Percentiles rank a stretch among this genome's conserved stretches.
Evolutionary conservation across 495 filamentous ascomycete species (phyloP).

Genomic region (Trypethelium eluteriae): DNA sequence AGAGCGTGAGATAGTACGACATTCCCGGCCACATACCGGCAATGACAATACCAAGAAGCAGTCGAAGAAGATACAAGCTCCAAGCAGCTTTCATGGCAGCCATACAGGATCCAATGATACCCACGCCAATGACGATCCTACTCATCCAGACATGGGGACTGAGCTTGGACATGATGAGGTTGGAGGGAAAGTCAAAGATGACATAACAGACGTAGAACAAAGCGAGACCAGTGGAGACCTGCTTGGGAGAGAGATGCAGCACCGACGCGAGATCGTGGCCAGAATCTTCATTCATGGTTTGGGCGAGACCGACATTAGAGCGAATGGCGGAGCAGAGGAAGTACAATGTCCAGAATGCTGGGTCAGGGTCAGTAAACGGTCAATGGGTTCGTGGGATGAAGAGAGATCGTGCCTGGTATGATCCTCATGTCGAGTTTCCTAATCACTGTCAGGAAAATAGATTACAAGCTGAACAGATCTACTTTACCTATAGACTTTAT

Average conservation of each 20-base stretch:
- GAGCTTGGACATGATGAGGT: conserved; percentile 77
- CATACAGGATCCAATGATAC: conserved; percentile 74
- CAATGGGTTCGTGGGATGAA: neutral
- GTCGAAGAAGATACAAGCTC: conserved; percentile 81
- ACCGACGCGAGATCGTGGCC: conserved; percentile 62
- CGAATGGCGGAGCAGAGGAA: conserved; percentile 87
- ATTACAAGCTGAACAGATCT: neutral
- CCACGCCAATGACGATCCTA: conserved; percentile 80
- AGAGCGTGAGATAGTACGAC: conserved; percentile 86
- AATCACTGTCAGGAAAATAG: neutral
- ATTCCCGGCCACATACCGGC: conserved; percentile 95
- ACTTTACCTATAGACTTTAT: neutral
- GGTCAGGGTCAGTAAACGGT: neutral
- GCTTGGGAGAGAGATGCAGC: conserved; percentile 57
- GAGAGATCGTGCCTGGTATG: conserved; percentile 10
- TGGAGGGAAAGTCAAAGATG: conserved; percentile 80
- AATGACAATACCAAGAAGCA: conserved; percentile 78
- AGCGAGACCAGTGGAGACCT: conserved; percentile 75
- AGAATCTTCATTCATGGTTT: conserved; percentile 71
- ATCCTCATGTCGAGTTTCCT: conserved; percentile 10
- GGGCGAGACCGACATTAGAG: conserved; percentile 80
- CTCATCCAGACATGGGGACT: conserved; percentile 90
- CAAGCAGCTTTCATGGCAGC: conserved; percentile 70
- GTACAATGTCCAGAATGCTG: conserved; percentile 86
- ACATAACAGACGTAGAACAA: conserved; percentile 91